Conservation (phyloP, 768 basidiomycete species). For the Mycena crocata region DNA sequence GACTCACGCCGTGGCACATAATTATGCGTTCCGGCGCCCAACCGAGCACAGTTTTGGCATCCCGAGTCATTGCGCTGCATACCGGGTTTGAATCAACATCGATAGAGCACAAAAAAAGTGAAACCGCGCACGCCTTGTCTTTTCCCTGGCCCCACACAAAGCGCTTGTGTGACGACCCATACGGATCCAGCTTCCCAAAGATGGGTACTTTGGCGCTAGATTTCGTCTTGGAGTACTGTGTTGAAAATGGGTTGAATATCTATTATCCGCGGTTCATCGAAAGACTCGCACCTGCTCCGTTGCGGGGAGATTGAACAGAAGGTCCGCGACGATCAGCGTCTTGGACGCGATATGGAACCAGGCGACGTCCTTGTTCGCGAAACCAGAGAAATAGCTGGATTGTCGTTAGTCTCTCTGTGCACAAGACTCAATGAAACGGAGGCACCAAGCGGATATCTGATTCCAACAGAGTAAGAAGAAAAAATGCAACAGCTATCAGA, state of each 20-base stretch:
- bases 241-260: not conserved
- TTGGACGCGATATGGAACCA: conserved; percentile 81
- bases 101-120: not conserved
- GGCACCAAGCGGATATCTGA: conserved; percentile 64
- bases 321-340: conserved; percentile 83
- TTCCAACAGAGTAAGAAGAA: conserved; percentile 11
- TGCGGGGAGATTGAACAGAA: conserved; percentile 85
- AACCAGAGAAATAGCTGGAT: conserved; percentile 74
- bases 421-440: not conserved
- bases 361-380: conserved; percentile 83
- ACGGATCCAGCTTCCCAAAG: conserved; percentile 48
- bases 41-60: conserved; percentile 69
- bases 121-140: conserved; percentile 52
- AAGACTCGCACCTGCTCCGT: conserved; percentile 70
- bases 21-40: conserved; percentile 86
- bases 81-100: conserved; percentile 9
- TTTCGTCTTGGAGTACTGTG: conserved; percentile 55
- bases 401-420: not conserved
- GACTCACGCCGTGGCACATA: conserved; percentile 71
- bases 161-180: conserved; percentile 47
- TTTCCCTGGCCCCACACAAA: conserved; percentile 48
- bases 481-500: not conserved
- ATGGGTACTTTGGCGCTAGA: conserved; percentile 36
- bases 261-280: not conserved
- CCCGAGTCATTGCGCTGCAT: conserved; percentile 66